Evolutionary conservation across 2,329 filamentous ascomycete species (phyloP).

Genomic region (Mycosphaerella sp.): DNA sequence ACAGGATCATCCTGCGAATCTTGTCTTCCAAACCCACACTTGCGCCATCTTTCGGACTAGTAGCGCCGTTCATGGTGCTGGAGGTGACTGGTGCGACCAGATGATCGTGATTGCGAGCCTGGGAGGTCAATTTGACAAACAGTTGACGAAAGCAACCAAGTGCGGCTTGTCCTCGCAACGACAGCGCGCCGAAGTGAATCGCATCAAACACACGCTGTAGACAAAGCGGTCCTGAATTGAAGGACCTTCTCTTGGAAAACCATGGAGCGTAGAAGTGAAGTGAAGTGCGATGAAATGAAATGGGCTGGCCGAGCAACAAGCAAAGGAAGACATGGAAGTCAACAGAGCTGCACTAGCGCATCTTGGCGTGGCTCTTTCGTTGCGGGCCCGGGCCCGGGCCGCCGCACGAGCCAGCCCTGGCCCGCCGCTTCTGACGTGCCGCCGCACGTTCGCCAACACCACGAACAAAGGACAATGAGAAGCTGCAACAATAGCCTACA

Average conservation of each 20-base stretch:
- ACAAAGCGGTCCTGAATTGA: background rate
- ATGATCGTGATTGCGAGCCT: background rate
- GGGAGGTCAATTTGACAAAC: background rate
- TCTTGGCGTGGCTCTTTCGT: background rate
- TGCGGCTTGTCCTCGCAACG: background rate
- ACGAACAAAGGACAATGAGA: background rate
- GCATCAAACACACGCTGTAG: constrained; percentile 3
- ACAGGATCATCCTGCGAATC: constrained; percentile 55
- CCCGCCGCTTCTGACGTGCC: background rate
- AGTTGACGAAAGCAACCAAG: background rate
- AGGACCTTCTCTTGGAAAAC: background rate
- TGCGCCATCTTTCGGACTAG: constrained; percentile 12
- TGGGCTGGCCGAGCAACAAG: background rate
- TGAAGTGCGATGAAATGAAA: background rate
- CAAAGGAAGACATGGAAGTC: background rate
- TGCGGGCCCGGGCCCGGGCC: background rate
- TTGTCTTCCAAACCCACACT: constrained; percentile 48
- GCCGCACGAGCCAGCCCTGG: background rate
- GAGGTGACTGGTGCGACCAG: background rate
- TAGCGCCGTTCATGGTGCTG: constrained; percentile 22
- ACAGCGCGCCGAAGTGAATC: background rate
- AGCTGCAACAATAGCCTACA: background rate
- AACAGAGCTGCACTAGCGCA: background rate
- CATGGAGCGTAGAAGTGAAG: background rate
- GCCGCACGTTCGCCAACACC: no score